These are phyloP conservation scores for Fusarium tuaranense DNA, from an alignment of 2,329 filamentous ascomycete species.

Conservation along the genomic window DNA sequence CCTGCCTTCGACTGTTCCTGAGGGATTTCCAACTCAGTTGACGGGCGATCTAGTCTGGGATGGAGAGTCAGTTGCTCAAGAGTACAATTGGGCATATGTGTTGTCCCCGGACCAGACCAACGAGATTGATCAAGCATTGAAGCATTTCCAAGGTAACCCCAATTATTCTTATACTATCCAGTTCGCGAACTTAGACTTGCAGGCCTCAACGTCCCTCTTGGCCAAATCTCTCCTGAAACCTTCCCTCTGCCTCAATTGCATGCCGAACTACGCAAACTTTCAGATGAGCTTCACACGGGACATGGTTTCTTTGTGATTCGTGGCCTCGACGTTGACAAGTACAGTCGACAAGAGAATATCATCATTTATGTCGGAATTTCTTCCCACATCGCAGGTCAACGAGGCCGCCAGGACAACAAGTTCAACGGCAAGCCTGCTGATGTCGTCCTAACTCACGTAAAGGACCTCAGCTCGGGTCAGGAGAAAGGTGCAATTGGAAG, in stretches of 20 bases:
- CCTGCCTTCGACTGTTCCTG: neutral
- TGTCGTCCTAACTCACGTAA: conserved; percentile 63
- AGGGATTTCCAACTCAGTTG: conserved; percentile 18
- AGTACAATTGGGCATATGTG: conserved; percentile 23
- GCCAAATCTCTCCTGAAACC: conserved; percentile 57
- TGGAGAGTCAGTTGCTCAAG: conserved; percentile 12
- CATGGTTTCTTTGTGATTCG: conserved; percentile 72
- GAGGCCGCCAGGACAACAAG: conserved; percentile 64
- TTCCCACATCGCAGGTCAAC: conserved; percentile 65
- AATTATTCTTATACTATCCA: accelerated
- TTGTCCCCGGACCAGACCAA: conserved; percentile 7
- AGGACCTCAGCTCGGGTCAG: conserved; percentile 62
- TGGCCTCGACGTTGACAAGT: conserved; percentile 64
- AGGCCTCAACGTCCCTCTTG: conserved; percentile 22
- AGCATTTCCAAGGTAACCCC: conserved; percentile 16
- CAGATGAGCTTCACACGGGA: conserved; percentile 66
- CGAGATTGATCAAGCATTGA: conserved; percentile 19
- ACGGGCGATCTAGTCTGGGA: conserved; percentile 30
- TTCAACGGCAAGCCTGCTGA: conserved; percentile 60
- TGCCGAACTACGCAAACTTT: conserved; percentile 61
- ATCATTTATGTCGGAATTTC: conserved; percentile 71
- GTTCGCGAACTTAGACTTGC: neutral
- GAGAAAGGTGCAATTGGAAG: conserved; percentile 58
- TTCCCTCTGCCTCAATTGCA: conserved; percentile 68
- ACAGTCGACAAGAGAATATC: conserved; percentile 67